These are phyloP conservation scores for Gaeumannomyces tritici DNA, from an alignment of 2,329 filamentous ascomycete genomes.

Conservation along the genomic window DNA sequence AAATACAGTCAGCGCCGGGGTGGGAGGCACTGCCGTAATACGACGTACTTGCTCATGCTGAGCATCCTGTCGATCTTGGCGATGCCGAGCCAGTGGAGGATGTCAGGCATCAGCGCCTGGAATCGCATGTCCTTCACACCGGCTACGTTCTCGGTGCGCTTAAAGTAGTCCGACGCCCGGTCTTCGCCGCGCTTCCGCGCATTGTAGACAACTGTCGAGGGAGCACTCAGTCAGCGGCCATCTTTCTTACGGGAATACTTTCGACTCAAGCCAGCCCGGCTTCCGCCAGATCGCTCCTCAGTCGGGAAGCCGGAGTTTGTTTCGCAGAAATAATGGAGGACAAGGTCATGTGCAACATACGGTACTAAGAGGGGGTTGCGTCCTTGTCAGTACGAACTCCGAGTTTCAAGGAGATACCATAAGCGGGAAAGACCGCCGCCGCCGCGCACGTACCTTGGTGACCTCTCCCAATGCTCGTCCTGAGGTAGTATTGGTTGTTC, in stretches of 20 bases:
- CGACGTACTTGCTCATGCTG: slow-evolving; percentile 85
- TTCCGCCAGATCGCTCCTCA: not conserved
- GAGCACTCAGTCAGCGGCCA: not conserved
- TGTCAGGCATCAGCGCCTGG: slow-evolving; percentile 96
- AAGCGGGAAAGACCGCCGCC: slow-evolving; percentile 10
- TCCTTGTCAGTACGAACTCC: slow-evolving; percentile 7
- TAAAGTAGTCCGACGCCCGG: slow-evolving; percentile 86
- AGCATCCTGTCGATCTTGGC: slow-evolving; percentile 98
- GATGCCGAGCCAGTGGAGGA: slow-evolving; percentile 95
- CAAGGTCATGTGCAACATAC: slow-evolving; percentile 7
- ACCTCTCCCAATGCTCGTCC: slow-evolving; percentile 86
- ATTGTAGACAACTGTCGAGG: slow-evolving; percentile 55
- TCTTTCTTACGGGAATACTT: not conserved
- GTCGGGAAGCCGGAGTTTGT: not conserved
- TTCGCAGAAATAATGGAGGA: not conserved
- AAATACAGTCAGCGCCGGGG: too few species aligned
- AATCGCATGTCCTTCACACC: slow-evolving; percentile 97
- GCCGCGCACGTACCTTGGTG: slow-evolving; percentile 62
- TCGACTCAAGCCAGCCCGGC: too few species aligned
- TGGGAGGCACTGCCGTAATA: not conserved
- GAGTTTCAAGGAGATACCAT: slow-evolving; percentile 5
- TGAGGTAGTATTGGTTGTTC: not conserved
- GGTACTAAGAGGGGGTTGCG: slow-evolving; percentile 7
- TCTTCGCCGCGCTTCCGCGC: slow-evolving; percentile 71
- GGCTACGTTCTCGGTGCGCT: slow-evolving; percentile 95